Percentiles rank a stretch among this genome's conserved stretches.
These are phyloP conservation scores for Sporothrix mexicana DNA, from an alignment of 2,329 filamentous ascomycete genomes.

Conservation along the genomic window DNA sequence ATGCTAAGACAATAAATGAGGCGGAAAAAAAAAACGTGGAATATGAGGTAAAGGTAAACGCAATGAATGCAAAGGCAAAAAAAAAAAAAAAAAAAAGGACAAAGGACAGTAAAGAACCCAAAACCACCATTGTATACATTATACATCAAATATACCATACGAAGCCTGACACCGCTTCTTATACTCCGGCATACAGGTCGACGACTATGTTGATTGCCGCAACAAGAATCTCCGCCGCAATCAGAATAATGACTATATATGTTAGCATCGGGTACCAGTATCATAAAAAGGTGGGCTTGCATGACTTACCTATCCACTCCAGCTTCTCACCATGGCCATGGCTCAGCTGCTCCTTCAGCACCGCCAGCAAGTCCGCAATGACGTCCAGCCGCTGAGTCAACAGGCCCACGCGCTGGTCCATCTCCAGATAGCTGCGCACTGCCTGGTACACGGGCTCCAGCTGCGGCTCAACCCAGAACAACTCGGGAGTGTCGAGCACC, in stretches of 20 bases:
- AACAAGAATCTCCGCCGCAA: slow-evolving; percentile 93
- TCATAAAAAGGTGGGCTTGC: neutral
- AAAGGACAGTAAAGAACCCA: neutral
- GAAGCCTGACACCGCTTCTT: neutral
- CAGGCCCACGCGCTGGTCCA: slow-evolving; percentile 91
- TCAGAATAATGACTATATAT: slow-evolving; percentile 81
- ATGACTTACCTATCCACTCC: slow-evolving; percentile 81
- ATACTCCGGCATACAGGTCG: slow-evolving; percentile 73
- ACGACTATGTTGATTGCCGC: slow-evolving; percentile 94
- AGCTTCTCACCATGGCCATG: slow-evolving; percentile 90
- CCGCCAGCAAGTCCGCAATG: slow-evolving; percentile 89
- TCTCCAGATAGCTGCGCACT: slow-evolving; percentile 93
- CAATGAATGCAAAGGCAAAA: neutral
- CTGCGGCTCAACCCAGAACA: slow-evolving; percentile 98
- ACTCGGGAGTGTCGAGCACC: slow-evolving; percentile 92
- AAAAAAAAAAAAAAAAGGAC: neutral
- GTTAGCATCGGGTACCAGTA: slow-evolving; percentile 37
- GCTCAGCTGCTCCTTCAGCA: slow-evolving; percentile 93
- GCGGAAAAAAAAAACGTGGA: neutral
- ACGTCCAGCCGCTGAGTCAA: slow-evolving; percentile 90
- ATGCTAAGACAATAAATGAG: slow-evolving; percentile 12
- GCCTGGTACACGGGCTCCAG: slow-evolving; percentile 96
- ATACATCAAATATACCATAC: neutral
- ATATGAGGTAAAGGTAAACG: neutral
- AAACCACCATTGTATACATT: neutral